A percentile compares a stretch with the other conserved stretches of the same genome.
These are phyloP conservation scores for Ustilago cynodontis DNA, from an alignment of 1,284 basidiomycete genomes.

Conservation along the genomic window DNA sequence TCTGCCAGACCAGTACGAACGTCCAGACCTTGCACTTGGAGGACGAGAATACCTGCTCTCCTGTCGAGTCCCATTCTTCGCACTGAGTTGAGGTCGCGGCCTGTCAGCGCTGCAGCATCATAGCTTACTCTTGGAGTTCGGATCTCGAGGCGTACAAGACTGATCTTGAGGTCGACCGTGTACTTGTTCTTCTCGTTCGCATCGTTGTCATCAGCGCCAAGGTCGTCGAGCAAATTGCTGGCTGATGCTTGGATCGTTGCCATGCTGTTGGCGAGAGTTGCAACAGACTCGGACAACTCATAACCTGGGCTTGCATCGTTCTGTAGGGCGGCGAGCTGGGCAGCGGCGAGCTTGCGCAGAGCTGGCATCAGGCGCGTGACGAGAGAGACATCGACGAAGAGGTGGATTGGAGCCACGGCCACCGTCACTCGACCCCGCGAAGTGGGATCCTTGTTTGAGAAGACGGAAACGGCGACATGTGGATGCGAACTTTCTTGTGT, in stretches of 20 bases:
- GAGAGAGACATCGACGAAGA: constrained; percentile 54
- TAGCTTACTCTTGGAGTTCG: constrained; percentile 41
- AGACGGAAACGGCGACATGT: constrained; percentile 2
- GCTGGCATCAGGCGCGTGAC: constrained; percentile 47
- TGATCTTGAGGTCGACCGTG: constrained; percentile 24
- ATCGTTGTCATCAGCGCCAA: background rate
- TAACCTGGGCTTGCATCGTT: background rate
- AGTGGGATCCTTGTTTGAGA: background rate
- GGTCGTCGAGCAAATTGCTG: constrained; percentile 12
- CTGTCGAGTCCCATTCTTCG: constrained; percentile 33
- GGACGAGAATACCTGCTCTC: constrained; percentile 47
- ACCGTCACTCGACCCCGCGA: constrained; percentile 16
- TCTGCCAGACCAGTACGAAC: constrained; percentile 20
- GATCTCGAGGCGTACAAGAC: constrained; percentile 46
- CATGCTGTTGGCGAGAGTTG: constrained; percentile 40
- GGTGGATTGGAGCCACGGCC: constrained; percentile 43
- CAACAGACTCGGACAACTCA: constrained; percentile 31
- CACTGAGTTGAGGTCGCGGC: constrained; percentile 15
- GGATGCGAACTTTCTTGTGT: constrained; percentile 4
- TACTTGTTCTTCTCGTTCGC: constrained; percentile 4
- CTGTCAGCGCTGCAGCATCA: constrained; percentile 20
- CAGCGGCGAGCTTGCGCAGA: constrained; percentile 30
- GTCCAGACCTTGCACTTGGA: constrained; percentile 35
- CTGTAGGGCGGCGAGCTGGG: constrained; percentile 23
- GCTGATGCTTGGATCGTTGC: constrained; percentile 37